Percentiles rank a stretch among this genome's conserved stretches.
phyloP scores from a whole-genome alignment of 2,329 filamentous ascomycete species.

The Nothopassalora personata region DNA sequence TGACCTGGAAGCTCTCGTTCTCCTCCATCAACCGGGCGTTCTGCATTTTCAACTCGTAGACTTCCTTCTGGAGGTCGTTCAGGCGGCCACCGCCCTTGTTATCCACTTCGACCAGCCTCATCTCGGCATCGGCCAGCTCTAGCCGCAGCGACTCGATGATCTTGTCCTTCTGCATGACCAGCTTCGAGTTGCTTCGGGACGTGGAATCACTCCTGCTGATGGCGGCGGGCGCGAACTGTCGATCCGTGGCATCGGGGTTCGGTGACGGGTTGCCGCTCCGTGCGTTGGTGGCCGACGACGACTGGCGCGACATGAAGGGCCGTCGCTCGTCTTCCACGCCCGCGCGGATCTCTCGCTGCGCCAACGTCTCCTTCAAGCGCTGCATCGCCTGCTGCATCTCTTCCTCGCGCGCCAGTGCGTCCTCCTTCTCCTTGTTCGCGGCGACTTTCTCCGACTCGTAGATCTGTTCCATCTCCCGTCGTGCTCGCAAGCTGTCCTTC shows the following conservation, averaged over 20 bases:
- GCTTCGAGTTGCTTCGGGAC: constrained; percentile 66
- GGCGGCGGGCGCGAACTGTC: constrained; percentile 74
- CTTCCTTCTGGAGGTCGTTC: constrained; percentile 81
- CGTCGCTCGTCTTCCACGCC: constrained; percentile 48
- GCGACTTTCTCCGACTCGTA: constrained; percentile 86
- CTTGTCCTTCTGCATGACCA: constrained; percentile 92
- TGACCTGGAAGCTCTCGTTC: constrained; percentile 94
- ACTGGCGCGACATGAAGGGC: constrained; percentile 43
- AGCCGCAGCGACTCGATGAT: constrained; percentile 87
- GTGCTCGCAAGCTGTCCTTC: constrained; percentile 73
- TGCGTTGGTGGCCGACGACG: constrained; percentile 23
- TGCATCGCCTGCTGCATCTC: constrained; percentile 88
- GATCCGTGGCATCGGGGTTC: constrained; percentile 51
- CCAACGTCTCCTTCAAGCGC: constrained; percentile 81
- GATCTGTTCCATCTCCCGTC: constrained; percentile 85
- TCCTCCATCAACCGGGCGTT: constrained; percentile 97
- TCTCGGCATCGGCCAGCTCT: constrained; percentile 89
- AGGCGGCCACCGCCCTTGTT: constrained; percentile 84
- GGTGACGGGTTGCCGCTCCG: constrained; percentile 46
- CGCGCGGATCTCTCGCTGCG: constrained; percentile 61
- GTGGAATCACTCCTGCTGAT: constrained; percentile 76
- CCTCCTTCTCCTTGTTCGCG: constrained; percentile 87
- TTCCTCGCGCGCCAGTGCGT: constrained; percentile 75
- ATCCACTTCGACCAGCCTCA: constrained; percentile 90
- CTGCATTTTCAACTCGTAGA: constrained; percentile 89